These are phyloP conservation scores for Termitomyces sp. DNA, from an alignment of 768 basidiomycete genomes.

Conservation along the genomic window DNA sequence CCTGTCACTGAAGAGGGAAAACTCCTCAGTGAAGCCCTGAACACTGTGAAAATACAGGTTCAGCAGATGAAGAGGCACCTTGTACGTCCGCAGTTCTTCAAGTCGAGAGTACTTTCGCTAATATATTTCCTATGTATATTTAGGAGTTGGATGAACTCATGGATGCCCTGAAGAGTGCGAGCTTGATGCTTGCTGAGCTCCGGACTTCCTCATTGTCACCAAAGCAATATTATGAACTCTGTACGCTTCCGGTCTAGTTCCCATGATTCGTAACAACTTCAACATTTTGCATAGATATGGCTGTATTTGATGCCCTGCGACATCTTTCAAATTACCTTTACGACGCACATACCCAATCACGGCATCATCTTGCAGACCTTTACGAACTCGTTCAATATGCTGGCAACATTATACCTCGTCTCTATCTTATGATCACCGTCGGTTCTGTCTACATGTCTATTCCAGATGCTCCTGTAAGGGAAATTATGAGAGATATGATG, in stretches of 20 bases:
- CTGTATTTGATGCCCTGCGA: conserved; percentile 94
- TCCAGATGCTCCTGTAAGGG: conserved; percentile 94
- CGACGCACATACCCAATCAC: conserved; percentile 87
- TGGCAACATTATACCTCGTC: conserved; percentile 90
- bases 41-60: conserved; percentile 86
- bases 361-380: conserved; percentile 95
- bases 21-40: conserved; percentile 79
- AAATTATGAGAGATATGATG: conserved; percentile 99
- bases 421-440: conserved; percentile 99
- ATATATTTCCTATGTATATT: not conserved
- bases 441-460: conserved; percentile 99
- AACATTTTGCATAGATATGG: conserved; percentile 71
- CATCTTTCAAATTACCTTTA: conserved; percentile 95
- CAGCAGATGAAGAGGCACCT: conserved; percentile 95
- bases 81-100: conserved; percentile 41
- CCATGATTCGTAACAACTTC: not conserved
- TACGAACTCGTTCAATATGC: conserved; percentile 99
- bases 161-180: conserved; percentile 97
- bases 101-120: not conserved
- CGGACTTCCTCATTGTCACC: conserved; percentile 90
- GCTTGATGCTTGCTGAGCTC: conserved; percentile 94
- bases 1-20: conserved; percentile 74
- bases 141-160: conserved; percentile 96
- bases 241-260: conserved; percentile 39
- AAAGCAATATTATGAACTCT: conserved; percentile 98